Base-by-base conservation (phyloP, 805 yeast genomes). In the Ogataea populi-albae region DNA sequence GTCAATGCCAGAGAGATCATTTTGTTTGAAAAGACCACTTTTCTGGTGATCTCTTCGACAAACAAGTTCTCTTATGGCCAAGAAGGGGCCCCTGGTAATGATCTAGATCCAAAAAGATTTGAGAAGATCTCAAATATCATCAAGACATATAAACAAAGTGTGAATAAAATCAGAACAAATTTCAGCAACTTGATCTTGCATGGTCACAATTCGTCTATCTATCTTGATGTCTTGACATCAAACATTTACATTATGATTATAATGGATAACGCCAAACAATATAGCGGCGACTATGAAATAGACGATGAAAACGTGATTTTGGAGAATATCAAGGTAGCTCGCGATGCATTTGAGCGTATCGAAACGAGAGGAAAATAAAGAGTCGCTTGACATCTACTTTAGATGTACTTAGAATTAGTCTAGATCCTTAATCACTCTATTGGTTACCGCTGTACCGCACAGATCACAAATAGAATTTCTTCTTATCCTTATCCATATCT, bases 401-500 rank as follows among this genome's bases (percentile, higher is more conserved):
- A n/a, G n/a, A n/a, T n/a, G n/a, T n/a, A n/a, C n/a, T n/a, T n/a
- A n/a, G n/a, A n/a, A n/a, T n/a, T n/a, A n/a, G n/a, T n/a, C n/a
- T n/a, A 16, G 14, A 6, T 8, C n/a, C 26, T 12, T 16, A 16
- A 23, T 16, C 14, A 23, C 26, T 15, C 10, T n/a, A 26, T 19
- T 26, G n/a, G 19, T 5, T 5, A 15, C 18, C 17, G n/a, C 16
- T 16, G 14, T 16, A 16, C 26, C 16, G 16, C 19, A 14, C 30
- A 4, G 12, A 17, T 54, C 67, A 91, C 49, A 91, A 65, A 56
- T 87, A 82, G 59, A 91, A 91, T 75, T 86, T 88, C 64, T 81
- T 80, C 79, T 89, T 91, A 61, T 91, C 97, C 54, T 83, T 82
- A 61, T 93, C 98, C 98, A 93, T 89, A 47, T 86, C 95, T 3